Evolutionary conservation across 495 filamentous ascomycete species (phyloP).

Genomic region (Penicillium silybi): DNA sequence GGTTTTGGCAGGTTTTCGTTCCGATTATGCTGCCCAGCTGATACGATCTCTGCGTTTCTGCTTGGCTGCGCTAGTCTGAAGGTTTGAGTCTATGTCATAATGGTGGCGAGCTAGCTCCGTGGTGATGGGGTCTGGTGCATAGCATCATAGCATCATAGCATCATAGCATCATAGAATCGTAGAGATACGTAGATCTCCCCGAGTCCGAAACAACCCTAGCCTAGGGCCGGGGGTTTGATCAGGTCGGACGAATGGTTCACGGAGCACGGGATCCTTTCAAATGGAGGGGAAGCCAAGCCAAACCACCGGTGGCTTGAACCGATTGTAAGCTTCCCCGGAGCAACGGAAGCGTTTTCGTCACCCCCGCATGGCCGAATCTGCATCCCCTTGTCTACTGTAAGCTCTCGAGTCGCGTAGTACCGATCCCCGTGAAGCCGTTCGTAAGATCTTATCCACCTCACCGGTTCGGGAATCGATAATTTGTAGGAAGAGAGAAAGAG

Average conservation of each 20-base stretch:
- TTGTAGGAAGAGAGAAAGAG: no score
- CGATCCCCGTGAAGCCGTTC: not conserved
- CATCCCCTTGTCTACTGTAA: not conserved
- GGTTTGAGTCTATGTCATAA: not conserved
- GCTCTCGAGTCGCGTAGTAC: not conserved
- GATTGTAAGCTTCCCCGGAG: constrained; percentile 33
- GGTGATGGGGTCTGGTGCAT: not conserved
- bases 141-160: not conserved
- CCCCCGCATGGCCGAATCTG: constrained; percentile 38
- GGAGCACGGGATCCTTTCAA: not conserved
- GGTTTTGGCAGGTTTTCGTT: not conserved
- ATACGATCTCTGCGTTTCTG: not conserved
- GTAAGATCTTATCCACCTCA: not conserved
- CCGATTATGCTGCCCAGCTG: not conserved
- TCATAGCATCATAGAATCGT: not conserved
- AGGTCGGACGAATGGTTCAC: constrained; percentile 20
- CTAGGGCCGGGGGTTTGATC: constrained; percentile 4
- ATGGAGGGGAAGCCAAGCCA: not conserved
- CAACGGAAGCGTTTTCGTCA: constrained; percentile 38
- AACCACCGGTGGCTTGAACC: not conserved
- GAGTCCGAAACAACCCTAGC: not conserved
- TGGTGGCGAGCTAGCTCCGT: not conserved
- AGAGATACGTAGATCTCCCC: not conserved
- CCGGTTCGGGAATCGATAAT: not conserved
- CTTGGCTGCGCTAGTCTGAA: not conserved